phyloP scores from a whole-genome alignment of 2,329 filamentous ascomycete genomes.

The Emericellopsis atlantica region DNA sequence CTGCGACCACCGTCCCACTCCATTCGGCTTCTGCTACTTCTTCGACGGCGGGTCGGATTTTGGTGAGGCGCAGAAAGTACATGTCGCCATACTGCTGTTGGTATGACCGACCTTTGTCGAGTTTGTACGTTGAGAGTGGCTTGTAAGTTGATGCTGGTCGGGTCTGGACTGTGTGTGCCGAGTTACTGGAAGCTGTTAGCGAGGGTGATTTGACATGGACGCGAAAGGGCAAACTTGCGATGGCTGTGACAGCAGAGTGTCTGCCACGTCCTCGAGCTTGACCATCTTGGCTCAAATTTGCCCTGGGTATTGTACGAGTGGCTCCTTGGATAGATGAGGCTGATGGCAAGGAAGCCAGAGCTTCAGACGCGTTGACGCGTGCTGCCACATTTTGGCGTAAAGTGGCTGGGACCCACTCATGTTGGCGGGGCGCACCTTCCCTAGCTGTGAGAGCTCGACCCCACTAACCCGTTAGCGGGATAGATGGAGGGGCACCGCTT shows the following conservation, averaged over 20 bases:
- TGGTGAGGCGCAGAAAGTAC: slow-evolving; percentile 85
- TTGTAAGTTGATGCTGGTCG: slow-evolving; percentile 53
- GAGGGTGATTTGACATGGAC: not conserved
- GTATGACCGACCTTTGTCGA: slow-evolving; percentile 64
- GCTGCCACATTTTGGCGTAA: slow-evolving; percentile 3
- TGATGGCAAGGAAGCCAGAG: too few species aligned
- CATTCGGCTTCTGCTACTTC: slow-evolving; percentile 62
- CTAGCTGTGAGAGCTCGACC: not conserved
- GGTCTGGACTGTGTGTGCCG: slow-evolving; percentile 26
- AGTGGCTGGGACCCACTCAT: not conserved
- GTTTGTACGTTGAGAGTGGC: slow-evolving; percentile 60
- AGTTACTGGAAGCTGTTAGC: slow-evolving; percentile 10
- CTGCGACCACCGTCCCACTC: slow-evolving; percentile 65
- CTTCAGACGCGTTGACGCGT: not conserved
- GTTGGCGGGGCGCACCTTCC: not conserved
- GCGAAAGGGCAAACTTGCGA: slow-evolving; percentile 12
- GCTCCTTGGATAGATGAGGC: too few species aligned
- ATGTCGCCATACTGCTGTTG: slow-evolving; percentile 95
- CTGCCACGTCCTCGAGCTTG: slow-evolving; percentile 17
- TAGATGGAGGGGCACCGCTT: not conserved
- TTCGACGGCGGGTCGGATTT: slow-evolving; percentile 76
- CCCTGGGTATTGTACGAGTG: too few species aligned
- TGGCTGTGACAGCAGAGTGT: slow-evolving; percentile 18
- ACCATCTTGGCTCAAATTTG: slow-evolving; percentile 14
- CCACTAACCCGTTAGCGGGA: not conserved